Base-by-base conservation (phyloP, 768 basidiomycete species). In the Hygrophoropsis aurantiaca region DNA sequence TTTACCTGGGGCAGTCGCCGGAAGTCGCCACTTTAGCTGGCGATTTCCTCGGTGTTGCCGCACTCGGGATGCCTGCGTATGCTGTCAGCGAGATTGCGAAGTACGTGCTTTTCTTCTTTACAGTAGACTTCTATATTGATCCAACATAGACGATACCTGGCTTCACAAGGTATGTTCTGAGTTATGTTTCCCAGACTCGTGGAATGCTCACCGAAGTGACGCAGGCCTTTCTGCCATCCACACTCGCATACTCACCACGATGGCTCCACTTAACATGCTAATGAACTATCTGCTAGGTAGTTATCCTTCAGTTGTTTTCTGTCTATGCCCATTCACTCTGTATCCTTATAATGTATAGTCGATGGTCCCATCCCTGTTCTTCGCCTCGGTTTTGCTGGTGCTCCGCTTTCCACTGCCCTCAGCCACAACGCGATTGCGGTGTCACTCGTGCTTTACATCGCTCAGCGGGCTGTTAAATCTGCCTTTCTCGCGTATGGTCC, bases 11-110 rank as follows among this genome's bases (percentile, higher is more conserved):
- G 10, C 67, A 67, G 64, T 66, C 72, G 9, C 62, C 65, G 4
- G 66, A 70, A 25, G 72, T 79, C 2, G 71, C 75, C 4, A 37
- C 40, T 2, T 57, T 59, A 2, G 77, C 77, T 5, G 63, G 65
- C 8, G 13, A 65, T 21, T 78, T 77, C 48, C 65, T 79, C 2
- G 59, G 55, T 30, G 61, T 66, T 50, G 55, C 72, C 7, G 65
- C 63, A 10, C 50, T 74, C 23, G 74, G 75, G 40, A 61, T 78
- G 27, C 77, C 74, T 3, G 75, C 75, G 18, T 78, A 78, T 53
- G 72, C 67, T 10, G 65, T 71, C 25, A 68, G 72, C 30, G 62
- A 69, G 43, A 61, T 78, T 44, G 58, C 71, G 21, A 73, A 74
- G 67, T 70, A 45, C 44, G 50, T 42, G 20, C 1, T 1, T 8